Evolutionary conservation across 306 rosid genomes (phyloP), one percentile per base, ranked within the genome.

Genomic region (Fragaria iinumae): DNA sequence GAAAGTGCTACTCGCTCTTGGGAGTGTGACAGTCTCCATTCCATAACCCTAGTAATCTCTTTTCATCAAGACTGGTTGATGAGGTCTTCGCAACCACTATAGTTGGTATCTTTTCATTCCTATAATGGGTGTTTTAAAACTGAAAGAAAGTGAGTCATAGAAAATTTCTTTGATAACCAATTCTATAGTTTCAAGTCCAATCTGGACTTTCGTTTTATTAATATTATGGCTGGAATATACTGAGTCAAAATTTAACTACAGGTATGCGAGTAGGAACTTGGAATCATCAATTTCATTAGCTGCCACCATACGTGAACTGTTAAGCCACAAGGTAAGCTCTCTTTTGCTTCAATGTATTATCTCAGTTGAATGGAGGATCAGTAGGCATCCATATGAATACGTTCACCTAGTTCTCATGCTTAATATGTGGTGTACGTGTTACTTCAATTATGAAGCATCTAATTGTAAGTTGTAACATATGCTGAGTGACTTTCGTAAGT

Each of bases 281-380:
- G 89, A 90, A 76, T 81, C 76, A 29, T 78, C 81, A 47, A 49
- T 85, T 69, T 74, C 88, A 68, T 80, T 91, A 77, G 90, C 93
- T 79, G 84, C 80, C 72, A 88, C 89, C n/a, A 88, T 91, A 83
- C 86, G 77, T 59, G 87, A 87, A 80, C 96, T 93, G 69, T 79
- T 88, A 75, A 47, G 45, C 6, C 81, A 77, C 76, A 93, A 87
- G 98, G 98, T 93, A 84, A 78, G 82, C 47, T n/a, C 45, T 69
- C 76, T 49, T 44, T 71, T 63, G 73, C 56, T 75, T 45, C 73
- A 66, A 59, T 75, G 71, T 71, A 34, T 41, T 65, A 48, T 38
- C 13, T 11, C 32, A 45, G 18, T 49, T 64, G 55, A 64, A 39
- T 38, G 67, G 53, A 29, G 63, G 73, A 71, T 72, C 68, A 20